A percentile compares a stretch with the other conserved stretches of the same genome.
Conservation (phyloP, 768 basidiomycete species). For the Tubosaeta brunneosetosa region DNA sequence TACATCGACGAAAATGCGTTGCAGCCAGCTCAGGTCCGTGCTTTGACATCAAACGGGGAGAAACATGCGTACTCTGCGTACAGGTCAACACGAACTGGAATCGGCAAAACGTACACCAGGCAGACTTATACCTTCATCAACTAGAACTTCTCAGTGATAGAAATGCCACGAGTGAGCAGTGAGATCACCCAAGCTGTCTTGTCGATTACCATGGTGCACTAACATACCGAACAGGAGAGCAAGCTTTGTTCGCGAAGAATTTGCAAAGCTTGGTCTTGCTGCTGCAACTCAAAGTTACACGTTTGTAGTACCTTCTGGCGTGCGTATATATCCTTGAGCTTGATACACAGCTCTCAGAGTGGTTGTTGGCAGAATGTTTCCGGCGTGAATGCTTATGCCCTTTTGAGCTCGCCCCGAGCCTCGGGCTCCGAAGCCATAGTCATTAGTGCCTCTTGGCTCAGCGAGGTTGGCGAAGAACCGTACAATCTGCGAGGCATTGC, state of each 20-base stretch:
- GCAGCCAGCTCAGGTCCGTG: constrained; percentile 78
- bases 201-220: background rate
- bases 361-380: constrained; percentile 39
- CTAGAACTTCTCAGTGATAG: constrained; percentile 58
- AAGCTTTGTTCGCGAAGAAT: constrained; percentile 54
- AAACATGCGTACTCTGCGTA: background rate
- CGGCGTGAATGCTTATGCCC: constrained; percentile 80
- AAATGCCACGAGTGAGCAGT: constrained; percentile 72
- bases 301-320: constrained; percentile 49
- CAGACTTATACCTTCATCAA: constrained; percentile 74
- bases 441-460: constrained; percentile 87
- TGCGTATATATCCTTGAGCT: constrained; percentile 22
- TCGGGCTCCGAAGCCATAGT: constrained; percentile 93
- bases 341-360: background rate
- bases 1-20: constrained; percentile 97
- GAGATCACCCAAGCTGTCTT: constrained; percentile 29
- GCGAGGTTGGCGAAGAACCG: constrained; percentile 50
- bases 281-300: constrained; percentile 66
- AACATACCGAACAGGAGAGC: constrained; percentile 51
- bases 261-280: constrained; percentile 69
- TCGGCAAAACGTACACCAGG: constrained; percentile 85
- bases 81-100: constrained; percentile 90
- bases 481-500: constrained; percentile 85
- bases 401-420: constrained; percentile 79
- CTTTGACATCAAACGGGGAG: background rate